These are phyloP conservation scores for Aristolochia californica DNA, from an alignment of 164 flowering plant genomes.

Conservation along the genomic window DNA sequence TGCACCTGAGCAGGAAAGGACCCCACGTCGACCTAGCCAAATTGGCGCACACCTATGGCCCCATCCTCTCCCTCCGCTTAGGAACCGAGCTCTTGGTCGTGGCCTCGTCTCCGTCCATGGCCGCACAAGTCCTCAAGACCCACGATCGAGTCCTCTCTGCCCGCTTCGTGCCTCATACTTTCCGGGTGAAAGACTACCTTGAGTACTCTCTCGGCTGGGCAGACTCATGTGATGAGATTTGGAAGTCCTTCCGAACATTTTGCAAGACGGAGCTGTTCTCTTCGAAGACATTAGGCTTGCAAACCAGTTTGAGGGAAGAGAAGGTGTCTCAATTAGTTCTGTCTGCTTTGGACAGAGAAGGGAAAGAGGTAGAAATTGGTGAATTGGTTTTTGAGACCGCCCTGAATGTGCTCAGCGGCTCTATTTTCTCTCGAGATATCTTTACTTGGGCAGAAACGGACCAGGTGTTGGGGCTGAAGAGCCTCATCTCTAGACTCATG, in stretches of 20 bases:
- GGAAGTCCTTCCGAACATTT: slow-evolving; percentile 19
- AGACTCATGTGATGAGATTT: slow-evolving; percentile 11
- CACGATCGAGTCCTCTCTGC: slow-evolving; percentile 15
- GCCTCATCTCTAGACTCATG: background rate
- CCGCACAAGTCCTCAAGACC: slow-evolving; percentile 26
- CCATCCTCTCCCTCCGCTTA: slow-evolving; percentile 19
- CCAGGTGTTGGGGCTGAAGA: slow-evolving; percentile 2
- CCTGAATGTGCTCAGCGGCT: slow-evolving; percentile 7
- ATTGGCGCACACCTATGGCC: slow-evolving; percentile 15
- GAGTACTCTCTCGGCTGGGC: background rate
- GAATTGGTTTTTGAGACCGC: slow-evolving; percentile 13
- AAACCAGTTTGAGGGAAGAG: slow-evolving; percentile 11
- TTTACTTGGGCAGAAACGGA: slow-evolving; percentile 2
- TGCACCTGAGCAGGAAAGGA: too few species aligned
- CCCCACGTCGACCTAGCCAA: too few species aligned
- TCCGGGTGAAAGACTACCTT: background rate
- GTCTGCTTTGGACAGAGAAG: slow-evolving; percentile 7
- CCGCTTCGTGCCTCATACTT: slow-evolving; percentile 1
- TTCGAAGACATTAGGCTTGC: slow-evolving; percentile 12
- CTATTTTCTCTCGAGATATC: slow-evolving; percentile 14
- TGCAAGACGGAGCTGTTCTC: slow-evolving; percentile 24
- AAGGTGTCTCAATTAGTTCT: slow-evolving; percentile 15
- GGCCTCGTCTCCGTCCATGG: slow-evolving; percentile 21
- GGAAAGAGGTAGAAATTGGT: slow-evolving; percentile 10
- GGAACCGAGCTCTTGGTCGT: slow-evolving; percentile 22